A percentile compares a stretch with the other conserved stretches of the same genome.
phyloP scores from a whole-genome alignment of 768 basidiomycete genomes.

The Lenzites betulinus region DNA sequence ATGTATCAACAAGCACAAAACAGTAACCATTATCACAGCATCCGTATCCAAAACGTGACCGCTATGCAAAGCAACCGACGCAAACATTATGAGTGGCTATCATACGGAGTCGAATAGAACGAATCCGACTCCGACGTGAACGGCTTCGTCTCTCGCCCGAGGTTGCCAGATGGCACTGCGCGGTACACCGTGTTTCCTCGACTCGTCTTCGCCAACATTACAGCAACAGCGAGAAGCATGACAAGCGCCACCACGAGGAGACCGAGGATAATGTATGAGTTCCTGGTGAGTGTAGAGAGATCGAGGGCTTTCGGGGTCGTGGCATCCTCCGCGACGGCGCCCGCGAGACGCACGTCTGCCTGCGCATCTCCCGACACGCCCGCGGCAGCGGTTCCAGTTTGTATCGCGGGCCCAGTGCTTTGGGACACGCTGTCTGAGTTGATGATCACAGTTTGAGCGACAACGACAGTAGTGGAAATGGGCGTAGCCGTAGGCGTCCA shows the following conservation, averaged over 20 bases:
- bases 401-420: too few species aligned
- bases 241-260: background rate
- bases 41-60: too few species aligned
- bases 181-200: conserved; percentile 5
- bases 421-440: too few species aligned
- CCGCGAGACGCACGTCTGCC: background rate
- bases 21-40: too few species aligned
- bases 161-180: background rate
- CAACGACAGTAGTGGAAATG: background rate
- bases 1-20: too few species aligned
- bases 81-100: background rate
- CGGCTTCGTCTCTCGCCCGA: background rate
- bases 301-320: background rate
- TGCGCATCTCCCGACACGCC: background rate
- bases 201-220: background rate
- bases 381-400: background rate
- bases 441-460: too few species aligned
- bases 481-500: background rate
- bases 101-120: background rate
- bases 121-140: background rate
- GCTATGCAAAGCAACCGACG: too few species aligned
- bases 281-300: background rate
- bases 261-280: conserved; percentile 16
- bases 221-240: conserved; percentile 1
- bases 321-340: background rate